Base-by-base conservation (phyloP, 345 rosid genomes). In the Lepidium africanum region DNA sequence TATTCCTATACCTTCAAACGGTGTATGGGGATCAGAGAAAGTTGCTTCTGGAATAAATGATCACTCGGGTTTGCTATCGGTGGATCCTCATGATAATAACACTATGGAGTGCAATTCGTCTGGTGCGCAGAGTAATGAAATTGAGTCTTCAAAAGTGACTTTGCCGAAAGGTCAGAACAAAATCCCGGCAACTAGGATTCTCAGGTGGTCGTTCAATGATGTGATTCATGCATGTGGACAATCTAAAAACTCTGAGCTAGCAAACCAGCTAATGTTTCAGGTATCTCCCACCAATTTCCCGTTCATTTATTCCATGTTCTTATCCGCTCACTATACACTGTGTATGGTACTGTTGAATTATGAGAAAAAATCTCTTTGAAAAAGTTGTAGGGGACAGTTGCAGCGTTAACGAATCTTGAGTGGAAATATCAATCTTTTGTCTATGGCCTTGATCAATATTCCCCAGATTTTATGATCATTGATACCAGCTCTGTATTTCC, bases 211-310 rank as follows among this genome's bases (percentile, higher is more conserved):
- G 65, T 87, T 88, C 81, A 74, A 5, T 55, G 82, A 82, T 71
- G 82, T 93, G 50, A 79, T 93, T 42, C 70, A 76, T 14, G 87
- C 81, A 13, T 93, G 97, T 80, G 91, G 84, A 59, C 77, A 64
- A 74, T 65, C 81, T 67, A 72, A 73, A 65, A 77, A 87, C 71
- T 53, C 76, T 75, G 77, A 56, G 63, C 78, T 93, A 61, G 98
- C 92, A 2, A 83, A 93, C 73, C 74, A 80, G 78, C 81, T 93
- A 69, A 76, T 88, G 81, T 51, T 73, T 32, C 98, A 86, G 96
- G 98, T 92, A 62, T 48, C 8, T 69, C 10, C 56, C 23, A 57
- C 40, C 14, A 35, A 38, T 16, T 41, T 64, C 38, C 25, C 71
- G 15, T 47, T 25, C 25, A 53, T 63, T 4, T 7, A 53, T 45